Conservation (phyloP, 805 yeast species). For the Wickerhamomyces canadensis region DNA sequence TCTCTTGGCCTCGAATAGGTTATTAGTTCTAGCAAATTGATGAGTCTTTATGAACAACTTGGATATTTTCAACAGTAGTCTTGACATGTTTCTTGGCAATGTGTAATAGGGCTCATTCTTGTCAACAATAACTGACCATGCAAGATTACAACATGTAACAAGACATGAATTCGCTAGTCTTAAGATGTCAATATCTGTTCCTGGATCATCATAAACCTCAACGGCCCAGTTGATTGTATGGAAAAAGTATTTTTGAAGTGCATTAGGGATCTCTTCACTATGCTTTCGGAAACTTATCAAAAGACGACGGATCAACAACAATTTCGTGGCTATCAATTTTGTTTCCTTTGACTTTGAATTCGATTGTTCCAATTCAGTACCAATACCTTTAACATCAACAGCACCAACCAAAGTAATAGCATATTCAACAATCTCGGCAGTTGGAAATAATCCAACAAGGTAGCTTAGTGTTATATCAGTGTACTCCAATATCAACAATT, state of each 20-base stretch:
- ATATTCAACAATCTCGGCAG: conserved; percentile 34
- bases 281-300: conserved; percentile 32
- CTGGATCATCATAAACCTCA: conserved; percentile 46
- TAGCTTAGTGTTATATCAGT: conserved; percentile 49
- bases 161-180: conserved; percentile 60
- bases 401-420: conserved; percentile 44
- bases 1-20: conserved; percentile 50
- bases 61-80: conserved; percentile 50
- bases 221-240: conserved; percentile 50
- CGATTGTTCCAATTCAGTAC: conserved; percentile 27
- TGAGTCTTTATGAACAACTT: conserved; percentile 46
- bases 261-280: conserved; percentile 23
- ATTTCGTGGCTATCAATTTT: conserved; percentile 54
- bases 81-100: conserved; percentile 42
- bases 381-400: conserved; percentile 53
- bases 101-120: conserved; percentile 28
- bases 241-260: conserved; percentile 41
- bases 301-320: conserved; percentile 54
- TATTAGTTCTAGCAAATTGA: conserved; percentile 36
- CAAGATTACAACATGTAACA: conserved; percentile 40
- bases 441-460: conserved; percentile 35
- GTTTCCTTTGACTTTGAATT: conserved; percentile 25
- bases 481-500: conserved; percentile 54
- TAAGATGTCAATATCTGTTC: conserved; percentile 48
- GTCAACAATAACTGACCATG: conserved; percentile 30